Conservation (phyloP, 163 green algal genomes). For the Scenedesmus sp. region DNA sequence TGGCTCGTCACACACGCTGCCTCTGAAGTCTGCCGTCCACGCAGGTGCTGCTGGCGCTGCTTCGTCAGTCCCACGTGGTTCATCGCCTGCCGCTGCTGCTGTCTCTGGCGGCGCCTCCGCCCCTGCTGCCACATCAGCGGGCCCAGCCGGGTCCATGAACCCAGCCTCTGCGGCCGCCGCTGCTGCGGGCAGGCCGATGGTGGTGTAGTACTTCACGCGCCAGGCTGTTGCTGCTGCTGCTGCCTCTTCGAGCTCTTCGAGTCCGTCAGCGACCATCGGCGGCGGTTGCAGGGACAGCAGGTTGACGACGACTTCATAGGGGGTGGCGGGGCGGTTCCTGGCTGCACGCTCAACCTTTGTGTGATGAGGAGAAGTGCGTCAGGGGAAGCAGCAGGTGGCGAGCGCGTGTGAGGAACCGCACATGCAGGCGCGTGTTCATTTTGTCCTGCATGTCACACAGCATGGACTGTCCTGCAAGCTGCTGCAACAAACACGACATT, state of each 20-base stretch:
- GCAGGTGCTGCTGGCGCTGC: neutral
- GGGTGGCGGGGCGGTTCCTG: neutral
- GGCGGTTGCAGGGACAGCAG: constrained; percentile 36
- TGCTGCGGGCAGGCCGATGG: constrained; percentile 31
- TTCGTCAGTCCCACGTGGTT: neutral
- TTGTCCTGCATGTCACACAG: no score
- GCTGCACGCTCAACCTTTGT: constrained; percentile 34
- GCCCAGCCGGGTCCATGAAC: neutral
- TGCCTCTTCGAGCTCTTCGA: constrained; percentile 25
- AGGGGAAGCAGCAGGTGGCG: no score
- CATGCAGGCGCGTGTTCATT: no score
- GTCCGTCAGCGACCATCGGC: neutral
- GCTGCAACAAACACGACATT: no score
- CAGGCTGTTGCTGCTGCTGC: constrained; percentile 47
- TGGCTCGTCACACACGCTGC: neutral
- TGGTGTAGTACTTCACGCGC: constrained; percentile 30
- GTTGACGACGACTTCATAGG: constrained; percentile 15
- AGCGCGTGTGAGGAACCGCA: no score
- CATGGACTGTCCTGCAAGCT: no score
- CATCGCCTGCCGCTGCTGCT: constrained; percentile 6
- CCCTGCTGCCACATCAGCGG: constrained; percentile 16
- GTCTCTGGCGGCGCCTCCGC: neutral
- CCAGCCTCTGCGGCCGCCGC: constrained; percentile 35
- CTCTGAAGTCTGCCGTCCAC: neutral
- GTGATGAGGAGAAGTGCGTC: no score